Evolutionary conservation across 768 basidiomycete species (phyloP), one percentile per base, ranked within the genome.

Genomic region (Boletellus emodensis): DNA sequence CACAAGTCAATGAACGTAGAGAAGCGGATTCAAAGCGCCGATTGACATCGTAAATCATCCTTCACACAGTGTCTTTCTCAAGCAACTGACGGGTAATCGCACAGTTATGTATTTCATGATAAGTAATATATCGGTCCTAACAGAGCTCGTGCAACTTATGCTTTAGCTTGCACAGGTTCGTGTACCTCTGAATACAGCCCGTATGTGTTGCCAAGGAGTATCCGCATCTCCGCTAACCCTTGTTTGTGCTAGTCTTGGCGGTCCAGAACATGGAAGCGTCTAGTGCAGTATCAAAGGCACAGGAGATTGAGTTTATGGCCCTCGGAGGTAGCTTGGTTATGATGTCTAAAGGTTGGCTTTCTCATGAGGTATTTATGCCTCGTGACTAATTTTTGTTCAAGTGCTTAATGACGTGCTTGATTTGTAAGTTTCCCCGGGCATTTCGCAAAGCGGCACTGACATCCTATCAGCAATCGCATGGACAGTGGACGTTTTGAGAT

Each of bases 211-310:
- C 40, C n/a, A n/a, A 22, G 35, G 22, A 13, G 35, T 41, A 36
- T 35, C n/a, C n/a, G 9, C 13, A 26, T 6, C 8, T 35, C 18
- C 15, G 13, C 52, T 62, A 22, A 48, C 28, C 41, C 34, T 28
- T 30, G 15, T 44, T 40, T 30, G 42, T 52, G 45, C 11, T 45
- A 74, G 72, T 94, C 13, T 74, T 95, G 43, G 91, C 94, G 1
- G 87, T 94, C 15, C 94, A 96, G 71, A 95, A 97, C 61, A 84
- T 95, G 79, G 85, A 88, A 53, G 90, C 89, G 1, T 82, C 82
- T 1, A 82, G 85, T 8, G 78, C 80, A 1, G 79, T 95, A 40
- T 76, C 79, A 2, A 83, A 80, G 56, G 81, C 85, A 34, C 86
- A 93, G 61, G 84, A 87, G 54, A 83, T 94, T 49, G 93, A 96